phyloP scores from a whole-genome alignment of 345 rosid genomes.

The Hibiscus trionum region DNA sequence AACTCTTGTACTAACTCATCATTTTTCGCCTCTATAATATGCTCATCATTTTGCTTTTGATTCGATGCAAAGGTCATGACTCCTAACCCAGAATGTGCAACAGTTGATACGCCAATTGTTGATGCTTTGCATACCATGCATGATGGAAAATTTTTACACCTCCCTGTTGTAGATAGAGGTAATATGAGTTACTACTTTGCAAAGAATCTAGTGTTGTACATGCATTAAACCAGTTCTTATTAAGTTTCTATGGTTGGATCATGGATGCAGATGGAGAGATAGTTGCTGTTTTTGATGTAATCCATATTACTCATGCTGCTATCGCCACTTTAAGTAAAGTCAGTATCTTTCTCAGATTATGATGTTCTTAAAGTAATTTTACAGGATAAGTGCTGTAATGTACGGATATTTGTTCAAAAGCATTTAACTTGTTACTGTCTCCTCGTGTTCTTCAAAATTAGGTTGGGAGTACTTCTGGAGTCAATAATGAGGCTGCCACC shows the following conservation, averaged over 20 bases:
- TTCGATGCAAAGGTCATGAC: conserved; percentile 74
- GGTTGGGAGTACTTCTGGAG: conserved; percentile 76
- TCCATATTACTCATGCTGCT: conserved; percentile 91
- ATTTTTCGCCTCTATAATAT: neutral
- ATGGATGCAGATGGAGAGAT: conserved; percentile 68
- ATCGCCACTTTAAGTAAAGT: conserved; percentile 75
- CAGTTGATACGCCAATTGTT: conserved; percentile 82
- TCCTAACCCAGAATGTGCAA: conserved; percentile 89
- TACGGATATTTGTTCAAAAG: neutral
- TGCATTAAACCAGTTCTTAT: conserved; percentile 14
- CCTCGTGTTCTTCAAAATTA: conserved; percentile 21
- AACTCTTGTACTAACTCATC: neutral
- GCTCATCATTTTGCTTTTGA: conserved; percentile 3
- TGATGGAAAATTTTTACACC: conserved; percentile 95
- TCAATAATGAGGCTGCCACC: conserved; percentile 64
- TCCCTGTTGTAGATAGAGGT: conserved; percentile 91
- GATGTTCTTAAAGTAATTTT: conserved; percentile 11
- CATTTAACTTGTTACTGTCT: neutral
- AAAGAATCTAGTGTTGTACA: conserved; percentile 11
- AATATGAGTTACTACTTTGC: conserved; percentile 2
- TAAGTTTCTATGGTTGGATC: conserved; percentile 4
- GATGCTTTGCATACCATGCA: conserved; percentile 98
- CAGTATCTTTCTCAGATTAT: conserved; percentile 6
- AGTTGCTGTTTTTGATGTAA: conserved; percentile 81
- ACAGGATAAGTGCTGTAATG: neutral